A percentile compares a stretch with the other conserved stretches of the same genome.
Evolutionary conservation across 2,329 filamentous ascomycete species (phyloP).

Genomic region (Trichoderma afroharzianum): DNA sequence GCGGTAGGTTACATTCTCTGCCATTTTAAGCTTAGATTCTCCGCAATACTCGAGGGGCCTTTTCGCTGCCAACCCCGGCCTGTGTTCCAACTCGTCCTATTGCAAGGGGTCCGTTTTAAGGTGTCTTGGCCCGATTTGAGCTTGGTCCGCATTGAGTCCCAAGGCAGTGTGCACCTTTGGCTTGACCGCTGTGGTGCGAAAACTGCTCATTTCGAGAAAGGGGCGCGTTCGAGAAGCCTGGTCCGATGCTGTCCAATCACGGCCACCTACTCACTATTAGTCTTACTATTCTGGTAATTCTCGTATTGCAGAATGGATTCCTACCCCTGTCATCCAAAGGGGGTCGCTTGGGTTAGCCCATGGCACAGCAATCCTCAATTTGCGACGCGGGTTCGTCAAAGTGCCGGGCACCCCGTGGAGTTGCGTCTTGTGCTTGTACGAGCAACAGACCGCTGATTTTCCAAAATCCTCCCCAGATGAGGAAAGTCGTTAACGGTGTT

Average conservation of each 20-base stretch:
- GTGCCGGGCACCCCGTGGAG: neutral
- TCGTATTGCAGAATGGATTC: slow-evolving; percentile 10
- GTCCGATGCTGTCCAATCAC: slow-evolving; percentile 6
- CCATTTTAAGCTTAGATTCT: slow-evolving; percentile 16
- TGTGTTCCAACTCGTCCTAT: neutral
- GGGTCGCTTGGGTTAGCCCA: slow-evolving; percentile 10
- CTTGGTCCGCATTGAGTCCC: neutral
- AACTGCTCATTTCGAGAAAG: slow-evolving; percentile 15
- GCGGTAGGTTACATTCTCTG: slow-evolving; percentile 3
- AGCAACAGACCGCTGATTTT: neutral
- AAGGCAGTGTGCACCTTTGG: neutral
- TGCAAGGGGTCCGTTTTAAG: slow-evolving; percentile 5
- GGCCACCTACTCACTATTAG: neutral
- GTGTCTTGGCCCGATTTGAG: slow-evolving; percentile 14
- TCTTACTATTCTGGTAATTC: slow-evolving; percentile 16
- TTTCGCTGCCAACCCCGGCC: neutral
- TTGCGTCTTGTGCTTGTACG: neutral
- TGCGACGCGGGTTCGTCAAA: neutral
- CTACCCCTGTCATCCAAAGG: neutral
- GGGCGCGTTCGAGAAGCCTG: slow-evolving; percentile 1
- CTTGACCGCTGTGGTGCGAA: slow-evolving; percentile 1
- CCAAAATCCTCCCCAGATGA: neutral
- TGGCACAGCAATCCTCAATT: slow-evolving; percentile 7
- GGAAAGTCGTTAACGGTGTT: neutral
- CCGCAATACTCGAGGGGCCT: neutral